Evolutionary conservation across 495 filamentous ascomycete genomes (phyloP), one percentile per base, ranked within the genome.

Genomic region (Trichoderma erinaceum): DNA sequence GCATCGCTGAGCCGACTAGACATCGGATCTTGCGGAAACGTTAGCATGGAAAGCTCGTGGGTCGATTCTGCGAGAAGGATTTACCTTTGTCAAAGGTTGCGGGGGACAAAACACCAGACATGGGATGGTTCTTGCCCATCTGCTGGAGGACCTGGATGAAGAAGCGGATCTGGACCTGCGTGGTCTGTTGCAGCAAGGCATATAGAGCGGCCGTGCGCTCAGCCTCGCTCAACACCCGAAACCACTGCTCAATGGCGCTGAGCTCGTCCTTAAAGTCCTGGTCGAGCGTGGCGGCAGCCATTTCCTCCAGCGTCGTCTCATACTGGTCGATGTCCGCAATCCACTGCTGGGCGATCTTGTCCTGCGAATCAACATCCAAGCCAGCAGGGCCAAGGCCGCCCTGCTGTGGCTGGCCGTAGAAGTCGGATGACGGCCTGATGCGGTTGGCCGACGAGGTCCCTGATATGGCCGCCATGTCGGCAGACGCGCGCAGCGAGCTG

Each of bases 211-310:
- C 95, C 8, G 95, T 99, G 66, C 95, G 83, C 80, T 99, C 95
- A 23, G 95, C 92, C 79, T 99, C 95, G 73, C 94, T 97, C 67
- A 99, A 83, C 35, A 99, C 95, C 61, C 92, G 90, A 78, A 99
- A 99, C 95, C 95, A 99, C 81, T 99, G 94, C 81, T 99, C 95
- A 74, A 99, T 99, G 68, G 95, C 95, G 78, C 91, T 95, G 65
- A 99, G 87, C 79, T 99, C 95, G 80, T 98, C 95, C 82, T 98
- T 99, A 82, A 99, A 99, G 71, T 99, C 96, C 79, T 99, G 96
- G 77, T 99, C 95, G 43, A 98, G 82, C 13, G 96, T 97, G 63
- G 96, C 95, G 41, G 94, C 93, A 23, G 95, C 96, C 95, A 99
- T 99, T 77, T 99, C 95, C 77, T 98, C 96, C 73, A 99, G 78